Conservation (phyloP, 2,329 filamentous ascomycete species). For the Epichloe hybrida region DNA sequence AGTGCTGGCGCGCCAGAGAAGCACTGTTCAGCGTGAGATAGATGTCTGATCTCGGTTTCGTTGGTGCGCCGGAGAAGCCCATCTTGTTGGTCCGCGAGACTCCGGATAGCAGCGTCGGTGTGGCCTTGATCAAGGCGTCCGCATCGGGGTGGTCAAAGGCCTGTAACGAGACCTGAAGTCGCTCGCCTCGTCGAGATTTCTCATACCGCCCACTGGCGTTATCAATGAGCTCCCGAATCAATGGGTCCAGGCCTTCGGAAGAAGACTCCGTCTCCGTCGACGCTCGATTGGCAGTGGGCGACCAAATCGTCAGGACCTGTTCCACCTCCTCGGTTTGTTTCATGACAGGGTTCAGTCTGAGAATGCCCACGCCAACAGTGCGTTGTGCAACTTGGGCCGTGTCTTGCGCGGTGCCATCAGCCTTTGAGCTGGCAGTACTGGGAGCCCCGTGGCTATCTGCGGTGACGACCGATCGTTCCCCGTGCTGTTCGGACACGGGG, state of each 20-base stretch:
- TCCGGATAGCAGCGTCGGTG: conserved; percentile 74
- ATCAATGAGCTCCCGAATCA: conserved; percentile 60
- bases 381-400: conserved; percentile 28
- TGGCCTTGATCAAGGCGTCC: conserved; percentile 68
- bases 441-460: conserved; percentile 34
- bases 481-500: conserved; percentile 38
- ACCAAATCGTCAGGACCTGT: conserved; percentile 66
- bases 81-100: conserved; percentile 75
- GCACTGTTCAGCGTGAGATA: conserved; percentile 78
- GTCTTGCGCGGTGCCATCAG: conserved; percentile 9
- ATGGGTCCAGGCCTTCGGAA: conserved; percentile 55
- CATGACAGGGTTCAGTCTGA: conserved; percentile 64
- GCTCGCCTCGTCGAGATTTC: conserved; percentile 58
- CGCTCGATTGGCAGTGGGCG: conserved; percentile 39
- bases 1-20: conserved; percentile 61
- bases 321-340: conserved; percentile 60
- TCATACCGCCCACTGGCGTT: conserved; percentile 63
- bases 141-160: conserved; percentile 67
- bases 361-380: conserved; percentile 61
- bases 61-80: conserved; percentile 85
- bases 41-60: conserved; percentile 81
- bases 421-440: conserved; percentile 41
- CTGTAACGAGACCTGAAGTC: conserved; percentile 66
- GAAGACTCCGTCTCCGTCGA: conserved; percentile 44
- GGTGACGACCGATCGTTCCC: conserved; percentile 26